Conservation (phyloP, 2,329 filamentous ascomycete species). For the Hymenoscyphus salicellus region DNA sequence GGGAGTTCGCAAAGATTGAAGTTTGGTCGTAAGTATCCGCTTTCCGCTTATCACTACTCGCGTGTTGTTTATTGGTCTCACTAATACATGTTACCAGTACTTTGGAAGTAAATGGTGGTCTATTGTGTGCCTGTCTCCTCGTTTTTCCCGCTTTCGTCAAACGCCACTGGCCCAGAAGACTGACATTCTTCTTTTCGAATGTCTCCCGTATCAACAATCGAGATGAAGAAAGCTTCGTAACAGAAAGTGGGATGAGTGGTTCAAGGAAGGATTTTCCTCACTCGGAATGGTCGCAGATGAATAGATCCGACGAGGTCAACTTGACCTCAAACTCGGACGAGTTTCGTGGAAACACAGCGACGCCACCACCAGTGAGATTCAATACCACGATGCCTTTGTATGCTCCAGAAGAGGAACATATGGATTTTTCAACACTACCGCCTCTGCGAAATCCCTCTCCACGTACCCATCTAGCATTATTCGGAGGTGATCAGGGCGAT, state of each 20-base stretch:
- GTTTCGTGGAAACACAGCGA: neutral
- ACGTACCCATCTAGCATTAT: neutral
- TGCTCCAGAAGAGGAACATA: neutral
- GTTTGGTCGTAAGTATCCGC: slow-evolving; percentile 8
- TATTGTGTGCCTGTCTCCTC: slow-evolving; percentile 9
- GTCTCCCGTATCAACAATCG: neutral
- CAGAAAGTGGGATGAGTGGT: neutral
- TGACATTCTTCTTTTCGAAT: neutral
- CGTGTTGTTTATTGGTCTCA: neutral
- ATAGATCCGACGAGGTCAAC: neutral
- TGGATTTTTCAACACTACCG: neutral
- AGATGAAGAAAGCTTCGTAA: neutral
- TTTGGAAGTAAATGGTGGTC: slow-evolving; percentile 6
- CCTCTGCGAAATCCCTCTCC: neutral
- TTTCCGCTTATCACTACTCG: neutral
- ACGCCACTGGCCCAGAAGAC: neutral
- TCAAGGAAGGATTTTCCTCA: neutral
- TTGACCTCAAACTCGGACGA: neutral
- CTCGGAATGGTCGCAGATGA: neutral
- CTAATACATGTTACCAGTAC: neutral
- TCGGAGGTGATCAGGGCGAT: neutral
- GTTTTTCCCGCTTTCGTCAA: slow-evolving; percentile 10
- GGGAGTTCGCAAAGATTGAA: neutral
- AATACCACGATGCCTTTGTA: neutral
- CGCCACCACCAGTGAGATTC: neutral